Evolutionary conservation across 768 basidiomycete species (phyloP), one percentile per base, ranked within the genome.

Genomic region (Tylopilus subfusipes): DNA sequence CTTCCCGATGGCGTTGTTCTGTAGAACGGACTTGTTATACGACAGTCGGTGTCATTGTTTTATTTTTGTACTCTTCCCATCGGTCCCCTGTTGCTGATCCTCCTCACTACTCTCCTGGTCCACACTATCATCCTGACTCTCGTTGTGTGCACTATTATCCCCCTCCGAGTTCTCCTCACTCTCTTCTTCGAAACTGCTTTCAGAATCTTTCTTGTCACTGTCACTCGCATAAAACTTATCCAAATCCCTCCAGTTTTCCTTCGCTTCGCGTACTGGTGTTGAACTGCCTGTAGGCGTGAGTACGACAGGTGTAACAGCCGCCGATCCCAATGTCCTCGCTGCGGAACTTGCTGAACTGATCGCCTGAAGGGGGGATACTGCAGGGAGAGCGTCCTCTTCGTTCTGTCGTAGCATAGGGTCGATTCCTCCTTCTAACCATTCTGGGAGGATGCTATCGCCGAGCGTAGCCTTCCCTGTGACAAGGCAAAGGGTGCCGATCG

Each of bases 341-440:
- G 56, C 55, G 50, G 63, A 59, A 58, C 63, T 64, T 31, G 64
- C 44, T 67, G 80, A 59, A n/a, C 76, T 76, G 42, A 81, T 71
- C 2, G 78, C 76, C 31, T 72, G 71, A 19, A 69, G 65, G 9
- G 64, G 65, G 21, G 72, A 67, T 30, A 70, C 66, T 22, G 40
- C 29, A 2, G 60, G 63, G n/a, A 64, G 63, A 1, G 60, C 59
- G 52, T 87, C 86, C 11, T 86, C 84, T 43, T 79, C 81, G 19
- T 73, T 76, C 56, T 93, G 87, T 54, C 95, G 80, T 52, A 98
- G 71, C 0, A 80, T 76, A 2, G 89, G 73, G 59, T 93, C 90
- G 5, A 90, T 90, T 0, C 93, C 93, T 51, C 82, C 77, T 68
- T 95, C 92, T 6, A 89, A 77, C 95, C 95, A 97, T 62, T 92